phyloP scores from a whole-genome alignment of 2,329 filamentous ascomycete genomes.

The Xylaria sp. region DNA sequence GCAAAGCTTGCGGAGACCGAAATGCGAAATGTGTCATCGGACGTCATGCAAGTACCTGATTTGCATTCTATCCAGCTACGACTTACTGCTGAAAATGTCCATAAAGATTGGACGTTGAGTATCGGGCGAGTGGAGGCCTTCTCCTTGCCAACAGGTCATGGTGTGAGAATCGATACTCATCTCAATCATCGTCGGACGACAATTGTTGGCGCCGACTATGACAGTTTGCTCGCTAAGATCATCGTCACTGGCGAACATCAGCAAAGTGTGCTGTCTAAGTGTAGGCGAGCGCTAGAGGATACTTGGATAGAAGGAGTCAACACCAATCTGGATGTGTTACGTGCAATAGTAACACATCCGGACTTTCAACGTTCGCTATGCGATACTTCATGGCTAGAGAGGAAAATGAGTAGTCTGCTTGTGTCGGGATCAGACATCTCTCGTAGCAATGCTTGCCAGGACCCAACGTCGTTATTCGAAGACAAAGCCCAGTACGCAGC shows the following conservation, averaged over 20 bases:
- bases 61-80: conserved; percentile 31
- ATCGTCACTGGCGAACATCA: conserved; percentile 24
- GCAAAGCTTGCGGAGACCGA: conserved; percentile 20
- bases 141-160: conserved; percentile 30
- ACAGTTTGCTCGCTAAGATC: conserved; percentile 35
- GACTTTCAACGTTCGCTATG: conserved; percentile 28
- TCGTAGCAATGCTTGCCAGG: not conserved
- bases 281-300: conserved; percentile 34
- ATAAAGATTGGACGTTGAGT: conserved; percentile 34
- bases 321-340: conserved; percentile 33
- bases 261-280: conserved; percentile 23
- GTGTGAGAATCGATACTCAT: conserved; percentile 34
- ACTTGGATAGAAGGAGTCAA: conserved; percentile 31
- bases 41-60: conserved; percentile 15
- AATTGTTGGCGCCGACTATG: conserved; percentile 29
- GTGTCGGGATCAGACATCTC: conserved; percentile 21
- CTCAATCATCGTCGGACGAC: conserved; percentile 18
- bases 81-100: conserved; percentile 33
- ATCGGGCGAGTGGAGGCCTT: conserved; percentile 30
- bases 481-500: not conserved
- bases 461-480: not conserved
- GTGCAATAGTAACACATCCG: conserved; percentile 27
- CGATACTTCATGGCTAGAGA: conserved; percentile 35
- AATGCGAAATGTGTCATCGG: conserved; percentile 15
- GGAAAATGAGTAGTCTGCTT: conserved; percentile 21